Base-by-base conservation (phyloP, 192 early-diverging fungal genomes). In the Linnemannia elongata region DNA sequence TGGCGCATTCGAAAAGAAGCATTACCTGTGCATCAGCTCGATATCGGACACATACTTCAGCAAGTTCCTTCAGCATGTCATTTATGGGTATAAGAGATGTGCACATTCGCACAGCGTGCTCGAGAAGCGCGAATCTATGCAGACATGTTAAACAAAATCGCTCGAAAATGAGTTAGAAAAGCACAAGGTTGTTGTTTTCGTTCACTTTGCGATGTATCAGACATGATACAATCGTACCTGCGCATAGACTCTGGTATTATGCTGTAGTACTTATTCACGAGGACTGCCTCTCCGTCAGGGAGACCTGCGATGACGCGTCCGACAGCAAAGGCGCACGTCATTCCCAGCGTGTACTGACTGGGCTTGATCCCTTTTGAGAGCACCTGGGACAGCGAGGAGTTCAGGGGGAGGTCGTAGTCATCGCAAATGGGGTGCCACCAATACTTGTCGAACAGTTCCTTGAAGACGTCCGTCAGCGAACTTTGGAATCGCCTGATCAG, bases 341-440 rank as follows among this genome's bases (percentile, higher is more conserved):
- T 60, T 68, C 74, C 80, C 17, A 87, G 79, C 8, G 75, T 77
- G 36, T 45, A 38, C 35, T 27, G 17, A 10, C 27, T 69, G 13
- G 79, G 74, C 3, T 30, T 47, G 7, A 81, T 18, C 36, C 78
- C 79, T 36, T 8, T 47, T 0, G 49, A 75, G 2, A n/a, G 1
- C 30, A 70, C n/a, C 13, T 79, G 69, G 1, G 30, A 30, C 9
- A 71, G 60, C 17, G 75, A 69, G 1, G 78, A 35, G 54, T 77
- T 78, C 38, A 74, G 41, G 3, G 85, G 85, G 0, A 87, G 44
- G 35, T 75, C 72, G 27, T 87, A 68, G 72, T 87, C 69, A 22
- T 87, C 85, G 35, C 85, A 87, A 13, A 81, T 78, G 3, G 85
- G 85, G 2, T 74, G 85, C 85, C 85, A 87, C 85, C 85, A 87